Conservation (phyloP, 2,329 filamentous ascomycete species). For the Pseudogymnoascus sp. region DNA sequence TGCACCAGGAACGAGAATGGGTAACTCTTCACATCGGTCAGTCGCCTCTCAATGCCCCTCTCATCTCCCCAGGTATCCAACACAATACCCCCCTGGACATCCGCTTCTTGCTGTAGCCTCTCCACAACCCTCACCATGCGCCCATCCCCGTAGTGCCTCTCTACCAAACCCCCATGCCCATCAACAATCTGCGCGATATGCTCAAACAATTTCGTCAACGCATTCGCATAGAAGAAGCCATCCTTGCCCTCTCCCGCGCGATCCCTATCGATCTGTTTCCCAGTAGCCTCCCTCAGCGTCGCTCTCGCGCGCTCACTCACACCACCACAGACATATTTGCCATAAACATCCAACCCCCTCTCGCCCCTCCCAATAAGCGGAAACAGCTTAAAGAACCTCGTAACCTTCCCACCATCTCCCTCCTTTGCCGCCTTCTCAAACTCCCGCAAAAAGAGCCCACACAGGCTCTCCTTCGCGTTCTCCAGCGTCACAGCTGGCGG, state of each 20-base stretch:
- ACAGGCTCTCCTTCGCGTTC: constrained; percentile 79
- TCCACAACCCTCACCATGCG: constrained; percentile 96
- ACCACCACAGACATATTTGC: constrained; percentile 90
- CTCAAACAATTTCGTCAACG: constrained; percentile 86
- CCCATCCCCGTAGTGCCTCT: constrained; percentile 84
- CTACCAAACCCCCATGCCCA: constrained; percentile 80
- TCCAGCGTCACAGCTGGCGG: constrained; percentile 80
- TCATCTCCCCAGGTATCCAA: constrained; percentile 95
- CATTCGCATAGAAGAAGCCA: constrained; percentile 84
- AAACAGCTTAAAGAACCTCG: constrained; percentile 96
- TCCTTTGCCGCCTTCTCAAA: constrained; percentile 88
- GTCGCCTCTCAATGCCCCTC: constrained; percentile 68
- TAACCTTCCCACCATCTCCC: constrained; percentile 81
- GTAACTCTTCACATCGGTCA: constrained; percentile 96
- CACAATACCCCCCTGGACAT: constrained; percentile 92
- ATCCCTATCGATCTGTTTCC: constrained; percentile 31
- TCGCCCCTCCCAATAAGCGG: constrained; percentile 85
- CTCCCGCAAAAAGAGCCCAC: constrained; percentile 82
- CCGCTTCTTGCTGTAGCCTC: constrained; percentile 84
- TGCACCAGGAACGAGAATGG: constrained; percentile 96
- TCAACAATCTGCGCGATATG: constrained; percentile 97
- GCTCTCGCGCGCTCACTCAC: constrained; percentile 76
- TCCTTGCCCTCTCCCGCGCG: constrained; percentile 50
- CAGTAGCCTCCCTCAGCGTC: constrained; percentile 64
- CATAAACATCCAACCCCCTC: constrained; percentile 89